A percentile compares a stretch with the other conserved stretches of the same genome.
These are phyloP conservation scores for Aphanoascus verrucosus DNA, from an alignment of 2,329 filamentous ascomycete species.

Conservation along the genomic window DNA sequence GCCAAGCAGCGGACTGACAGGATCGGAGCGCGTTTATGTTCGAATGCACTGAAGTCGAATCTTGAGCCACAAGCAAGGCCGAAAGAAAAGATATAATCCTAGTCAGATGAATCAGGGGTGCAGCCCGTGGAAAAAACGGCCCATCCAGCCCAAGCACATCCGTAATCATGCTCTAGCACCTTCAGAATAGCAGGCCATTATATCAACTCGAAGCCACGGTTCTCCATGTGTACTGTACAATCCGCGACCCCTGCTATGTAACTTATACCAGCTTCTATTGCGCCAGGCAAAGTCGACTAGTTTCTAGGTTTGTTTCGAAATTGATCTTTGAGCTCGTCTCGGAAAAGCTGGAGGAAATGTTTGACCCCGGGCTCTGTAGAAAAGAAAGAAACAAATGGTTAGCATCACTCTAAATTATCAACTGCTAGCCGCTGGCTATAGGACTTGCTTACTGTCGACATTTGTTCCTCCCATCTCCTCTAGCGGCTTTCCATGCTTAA, in stretches of 20 bases:
- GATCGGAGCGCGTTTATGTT: no score
- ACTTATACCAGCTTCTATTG: neutral
- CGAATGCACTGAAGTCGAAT: no score
- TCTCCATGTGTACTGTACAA: neutral
- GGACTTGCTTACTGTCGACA: slow-evolving; percentile 26
- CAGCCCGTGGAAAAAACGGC: slow-evolving; percentile 1
- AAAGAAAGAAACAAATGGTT: slow-evolving; percentile 1
- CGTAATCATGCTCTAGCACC: neutral
- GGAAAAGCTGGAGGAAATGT: slow-evolving; percentile 22
- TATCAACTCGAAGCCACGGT: neutral
- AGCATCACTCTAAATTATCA: neutral
- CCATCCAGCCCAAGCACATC: slow-evolving; percentile 4
- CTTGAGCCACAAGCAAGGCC: no score
- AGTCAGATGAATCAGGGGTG: slow-evolving; percentile 8
- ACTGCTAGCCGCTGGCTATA: neutral
- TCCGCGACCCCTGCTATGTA: no score
- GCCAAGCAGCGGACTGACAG: no score
- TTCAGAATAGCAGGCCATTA: no score
- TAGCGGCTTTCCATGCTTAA: slow-evolving; percentile 33
- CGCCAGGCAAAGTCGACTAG: neutral
- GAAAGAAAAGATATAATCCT: no score
- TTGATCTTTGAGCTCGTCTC: slow-evolving; percentile 25
- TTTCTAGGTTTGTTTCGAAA: slow-evolving; percentile 17
- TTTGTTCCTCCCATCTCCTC: slow-evolving; percentile 37
- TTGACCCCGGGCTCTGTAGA: slow-evolving; percentile 17